Base-by-base conservation (phyloP, 176 grass and related monocot species). In the Coix lacrymajobi region DNA sequence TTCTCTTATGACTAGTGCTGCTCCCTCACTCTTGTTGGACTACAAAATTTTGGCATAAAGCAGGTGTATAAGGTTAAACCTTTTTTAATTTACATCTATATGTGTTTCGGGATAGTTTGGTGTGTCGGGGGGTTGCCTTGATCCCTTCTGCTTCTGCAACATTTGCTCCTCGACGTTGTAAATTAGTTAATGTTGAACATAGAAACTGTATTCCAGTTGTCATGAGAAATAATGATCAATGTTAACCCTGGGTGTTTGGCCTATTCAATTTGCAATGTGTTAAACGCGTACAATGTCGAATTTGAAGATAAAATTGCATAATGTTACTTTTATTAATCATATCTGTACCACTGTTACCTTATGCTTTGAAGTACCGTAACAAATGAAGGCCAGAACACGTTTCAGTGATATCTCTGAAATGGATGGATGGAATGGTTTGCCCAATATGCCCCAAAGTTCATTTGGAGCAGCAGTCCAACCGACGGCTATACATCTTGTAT, bases 1-100 rank as follows among this genome's bases (percentile, higher is more conserved):
- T 77, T 88, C 33, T 71, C 57, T 85, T 79, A 25, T 82, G 29
- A 3, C 45, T 16, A 48, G 24, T 20, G 58, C 17, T 73, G 62
- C 26, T 37, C 36, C 62, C 73, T 52, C 48, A 24, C 79, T 49
- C 75, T 66, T 37, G 34, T 77, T 83, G 65, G 41, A 75, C 79
- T 66, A 72, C 83, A 82, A 62, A 88, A 80, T 85, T 88, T 92
- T 89, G 89, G 75, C 79, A 83, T 79, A 70, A 83, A 67, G 69
- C 77, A 88, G 62, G 22, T 83, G 62, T 91, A 79, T 77, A 85
- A 85, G 71, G 45, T 85, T 14, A 69, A 76, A n/a, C 16, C 58
- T 51, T 86, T 67, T 78, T 46, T 45, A 25, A 30, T 72, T 32
- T 63, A 74, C 65, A 62, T 73, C 22, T 17, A 7, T 17, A 7